Base-by-base conservation (phyloP, 768 basidiomycete genomes). In the Lactarius trivialis region DNA sequence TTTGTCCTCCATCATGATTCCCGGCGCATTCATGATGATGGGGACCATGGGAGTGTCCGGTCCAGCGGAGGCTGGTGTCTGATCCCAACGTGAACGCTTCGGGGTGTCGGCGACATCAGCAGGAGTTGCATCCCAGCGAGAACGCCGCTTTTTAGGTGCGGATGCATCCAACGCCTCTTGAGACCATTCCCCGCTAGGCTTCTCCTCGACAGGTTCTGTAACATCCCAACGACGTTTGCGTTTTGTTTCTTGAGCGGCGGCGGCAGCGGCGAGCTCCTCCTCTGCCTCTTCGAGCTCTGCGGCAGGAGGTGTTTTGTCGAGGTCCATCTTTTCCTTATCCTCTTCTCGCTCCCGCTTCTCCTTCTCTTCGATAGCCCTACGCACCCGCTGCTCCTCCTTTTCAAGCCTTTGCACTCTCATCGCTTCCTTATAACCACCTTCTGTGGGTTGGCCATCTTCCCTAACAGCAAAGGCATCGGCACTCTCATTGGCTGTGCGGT, bases 71-170 rank as follows among this genome's bases (percentile, higher is more conserved):
- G 82, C 80, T 7, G 97, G 94, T 19, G 93, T 91, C 75, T 97
- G 93, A 73, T 99, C 97, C 97, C 96, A 99, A 55, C 95, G 85
- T 32, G 95, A 98, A 55, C 88, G 87, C 72, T 94, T 95, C 32
- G 91, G 89, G 19, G 88, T 84, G 67, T 91, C 86, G 43, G 77
- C 72, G 59, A 78, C 81, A 60, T 93, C 92, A 4, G 87, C 83
- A 12, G 95, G 93, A 0, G 93, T 85, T 56, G 93, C 93, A 73
- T 98, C 96, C 96, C 96, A 98, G 54, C 96, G 82, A 60, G 95
- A 98, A 67, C 93, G 86, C 63, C 92, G 88, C 76, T 96, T 96
- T 76, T 91, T 94, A 49, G 91, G 85, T 26, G 86, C 85, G 60
- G 87, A 83, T 30, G 79, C 81, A 56, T 90, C 90, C 32, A 85